Evolutionary conservation across 352 stramenopile species (phyloP), one percentile per base, ranked within the genome.

Genomic region (Pythium insidiosum): DNA sequence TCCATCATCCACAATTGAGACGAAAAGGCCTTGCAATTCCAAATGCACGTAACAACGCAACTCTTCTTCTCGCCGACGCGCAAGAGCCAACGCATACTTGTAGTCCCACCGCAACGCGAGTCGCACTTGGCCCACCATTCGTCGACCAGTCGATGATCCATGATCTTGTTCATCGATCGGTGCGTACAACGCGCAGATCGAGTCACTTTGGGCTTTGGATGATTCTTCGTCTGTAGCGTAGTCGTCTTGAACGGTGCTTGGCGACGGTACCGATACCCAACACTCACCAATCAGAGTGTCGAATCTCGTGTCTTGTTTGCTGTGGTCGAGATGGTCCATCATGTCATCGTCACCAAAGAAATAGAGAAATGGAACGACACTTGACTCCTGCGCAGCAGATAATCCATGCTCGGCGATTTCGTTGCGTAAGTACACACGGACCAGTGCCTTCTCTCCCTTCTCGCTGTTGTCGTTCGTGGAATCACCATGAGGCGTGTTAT

Each of bases 311-410:
- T 93, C 77, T 49, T 89, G 75, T 41, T 89, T 90, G 58, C 74
- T 88, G 48, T 89, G 80, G 43, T 93, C 77, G 26, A 93, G 55
- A 53, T 87, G 73, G 43, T 93, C 80, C 77, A 93, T 87, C 54
- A 83, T 93, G 15, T 65, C 63, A 46, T 93, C 80, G 18, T 93
- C 80, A 6, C 80, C 80, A 43, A 93, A 93, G 53, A 93, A 93
- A 42, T 93, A 93, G 18, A 93, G 53, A 49, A 93, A 93, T 3
- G 80, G 80, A 23, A 93, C 73, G 13, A 93, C 80, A 53, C 80
- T 93, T 25, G 77, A 80, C 46, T 93, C 80, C 29, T 93, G 79
- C 2, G 77, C 76, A 1, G 71, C 60, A 11, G 72, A 85, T 13
- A 93, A 45, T 0, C 80, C 80, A 41, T 93, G 77, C 34, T 93